Conservation (phyloP, 805 yeast genomes). For the Myxozyma neglecta region DNA sequence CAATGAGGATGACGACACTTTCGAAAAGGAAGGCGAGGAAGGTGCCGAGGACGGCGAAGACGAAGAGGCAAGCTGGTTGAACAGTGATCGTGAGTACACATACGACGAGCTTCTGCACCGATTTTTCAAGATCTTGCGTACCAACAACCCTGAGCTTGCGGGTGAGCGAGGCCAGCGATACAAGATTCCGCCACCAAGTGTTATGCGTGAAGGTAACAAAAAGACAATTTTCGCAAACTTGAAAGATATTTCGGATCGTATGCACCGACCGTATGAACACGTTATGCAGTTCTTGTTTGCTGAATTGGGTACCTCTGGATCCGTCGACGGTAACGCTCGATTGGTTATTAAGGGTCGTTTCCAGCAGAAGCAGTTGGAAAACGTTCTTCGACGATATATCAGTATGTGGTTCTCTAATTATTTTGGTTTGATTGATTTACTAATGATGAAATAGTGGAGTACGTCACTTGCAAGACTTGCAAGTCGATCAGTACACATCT, state of each 20-base stretch:
- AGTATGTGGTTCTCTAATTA: constrained; percentile 27
- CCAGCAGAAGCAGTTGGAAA: constrained; percentile 96
- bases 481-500: constrained; percentile 95
- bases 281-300: constrained; percentile 95
- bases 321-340: constrained; percentile 97
- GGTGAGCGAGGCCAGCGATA: constrained; percentile 92
- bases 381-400: constrained; percentile 92
- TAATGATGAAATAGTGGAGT: constrained; percentile 54
- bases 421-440: not conserved
- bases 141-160: constrained; percentile 96
- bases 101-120: constrained; percentile 78
- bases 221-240: constrained; percentile 95
- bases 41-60: constrained; percentile 25
- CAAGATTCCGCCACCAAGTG: constrained; percentile 96
- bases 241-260: constrained; percentile 87
- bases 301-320: constrained; percentile 98
- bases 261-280: constrained; percentile 97
- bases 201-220: constrained; percentile 95
- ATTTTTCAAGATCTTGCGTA: constrained; percentile 80
- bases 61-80: constrained; percentile 32
- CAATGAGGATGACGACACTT: constrained; percentile 34
- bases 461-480: constrained; percentile 98
- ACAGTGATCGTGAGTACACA: constrained; percentile 58
- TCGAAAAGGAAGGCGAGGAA: constrained; percentile 37
- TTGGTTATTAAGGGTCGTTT: constrained; percentile 96